These are phyloP conservation scores for Nothophaeocryptopus gaeumannii DNA, from an alignment of 2,329 filamentous ascomycete species.

Conservation along the genomic window DNA sequence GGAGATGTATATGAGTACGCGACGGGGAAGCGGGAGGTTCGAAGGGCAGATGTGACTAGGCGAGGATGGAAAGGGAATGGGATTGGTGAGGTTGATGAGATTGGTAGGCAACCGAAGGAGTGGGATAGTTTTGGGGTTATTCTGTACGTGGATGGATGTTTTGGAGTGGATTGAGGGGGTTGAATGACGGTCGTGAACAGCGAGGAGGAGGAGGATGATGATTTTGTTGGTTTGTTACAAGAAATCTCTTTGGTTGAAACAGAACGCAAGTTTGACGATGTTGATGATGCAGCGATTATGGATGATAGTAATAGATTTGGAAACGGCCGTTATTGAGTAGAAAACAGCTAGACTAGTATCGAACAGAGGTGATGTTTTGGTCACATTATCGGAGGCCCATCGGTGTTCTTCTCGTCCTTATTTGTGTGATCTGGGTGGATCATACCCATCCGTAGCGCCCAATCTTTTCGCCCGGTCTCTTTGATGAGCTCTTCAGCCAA, in stretches of 20 bases:
- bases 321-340: not conserved
- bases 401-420: conserved; percentile 7
- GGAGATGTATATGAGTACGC: conserved; percentile 37
- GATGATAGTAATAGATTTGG: conserved; percentile 10
- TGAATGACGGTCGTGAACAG: too few species aligned
- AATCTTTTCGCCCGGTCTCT: conserved; percentile 38
- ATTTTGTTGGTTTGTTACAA: too few species aligned
- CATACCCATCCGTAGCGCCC: conserved; percentile 40
- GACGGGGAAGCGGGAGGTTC: conserved; percentile 1
- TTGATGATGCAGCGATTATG: conserved; percentile 8
- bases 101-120: too few species aligned
- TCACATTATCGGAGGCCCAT: conserved; percentile 17
- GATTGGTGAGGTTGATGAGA: too few species aligned
- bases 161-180: too few species aligned
- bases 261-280: not conserved
- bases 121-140: too few species aligned
- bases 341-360: not conserved
- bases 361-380: not conserved
- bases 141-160: too few species aligned
- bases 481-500: conserved; percentile 40
- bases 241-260: not conserved
- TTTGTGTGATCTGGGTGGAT: conserved; percentile 22
- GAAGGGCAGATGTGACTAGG: too few species aligned
- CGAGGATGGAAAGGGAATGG: too few species aligned
- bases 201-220: too few species aligned